phyloP scores from a whole-genome alignment of 306 rosid species.

The Notholithocarpus densiflorus region DNA sequence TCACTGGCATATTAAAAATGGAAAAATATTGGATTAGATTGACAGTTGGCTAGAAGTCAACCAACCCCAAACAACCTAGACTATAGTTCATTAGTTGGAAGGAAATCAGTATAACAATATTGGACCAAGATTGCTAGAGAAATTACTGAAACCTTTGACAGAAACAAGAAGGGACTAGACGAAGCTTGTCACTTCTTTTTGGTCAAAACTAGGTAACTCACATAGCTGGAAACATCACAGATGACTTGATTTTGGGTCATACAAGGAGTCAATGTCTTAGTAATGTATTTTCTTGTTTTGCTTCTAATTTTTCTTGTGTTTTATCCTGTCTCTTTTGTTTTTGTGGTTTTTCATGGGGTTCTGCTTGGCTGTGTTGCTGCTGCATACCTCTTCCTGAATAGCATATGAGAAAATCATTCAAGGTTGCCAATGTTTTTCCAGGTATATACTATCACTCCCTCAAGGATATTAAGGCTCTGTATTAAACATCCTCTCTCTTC shows the following conservation, averaged over 20 bases:
- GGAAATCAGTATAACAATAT: neutral
- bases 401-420: neutral
- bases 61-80: neutral
- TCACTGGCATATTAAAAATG: too few relatives aligned
- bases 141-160: neutral
- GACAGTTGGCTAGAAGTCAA: neutral
- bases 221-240: neutral
- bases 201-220: neutral
- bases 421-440: neutral
- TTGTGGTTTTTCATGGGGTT: neutral
- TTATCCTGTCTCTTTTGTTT: neutral
- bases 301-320: neutral
- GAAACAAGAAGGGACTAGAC: neutral
- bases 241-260: neutral
- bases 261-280: neutral
- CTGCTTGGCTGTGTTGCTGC: neutral
- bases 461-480: too few relatives aligned
- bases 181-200: neutral
- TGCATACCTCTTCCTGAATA: neutral
- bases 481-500: too few relatives aligned
- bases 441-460: too few relatives aligned
- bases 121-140: neutral
- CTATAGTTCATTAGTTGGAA: neutral
- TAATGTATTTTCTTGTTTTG: neutral
- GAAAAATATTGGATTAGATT: neutral